Base-by-base conservation (phyloP, 768 basidiomycete genomes). In the Terana coerulea region DNA sequence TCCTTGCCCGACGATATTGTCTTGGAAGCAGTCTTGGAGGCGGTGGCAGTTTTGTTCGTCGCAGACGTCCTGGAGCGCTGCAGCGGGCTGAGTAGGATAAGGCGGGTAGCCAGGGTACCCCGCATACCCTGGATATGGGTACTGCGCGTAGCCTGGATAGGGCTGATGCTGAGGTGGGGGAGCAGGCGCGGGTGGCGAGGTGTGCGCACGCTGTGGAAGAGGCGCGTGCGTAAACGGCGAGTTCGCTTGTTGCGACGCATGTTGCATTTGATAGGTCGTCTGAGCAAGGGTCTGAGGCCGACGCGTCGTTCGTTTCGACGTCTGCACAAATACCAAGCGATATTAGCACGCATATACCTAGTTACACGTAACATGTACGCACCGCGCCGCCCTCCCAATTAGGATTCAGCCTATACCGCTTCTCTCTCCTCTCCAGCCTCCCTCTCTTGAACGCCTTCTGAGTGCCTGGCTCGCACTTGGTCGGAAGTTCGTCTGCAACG, bases 401-500 rank as follows among this genome's bases (percentile, higher is more conserved):
- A 5, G 83, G 70, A 63, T 86, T 93, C 19, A 93, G 64, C 34
- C 83, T 73, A 66, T 94, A 94, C 64, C 84, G 86, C 2, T 86
- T 86, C 45, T 75, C 75, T 26, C 77, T 78, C 64, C 93, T 94
- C 62, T 88, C 83, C 47, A 94, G 76, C 22, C 91, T 74, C 8
- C 91, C 91, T 40, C 90, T 76, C 65, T 84, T 88, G 67, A 73
- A 90, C 3, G 91, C 91, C 59, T 92, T 93, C 66, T 91, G 88
- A 94, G 69, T 6, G 91, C 91, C 66, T 94, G 91, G 60, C 88
- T 90, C 3, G 91, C 91, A 2, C 88, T 91, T 1, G 91, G 89
- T 31, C 91, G 75, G 61, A 94, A 94, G 70, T 93, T 94, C n/a
- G 78, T 83, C 64, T 91, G 88, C 5, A 94, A 65, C 11, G 91